Conservation (phyloP, 108 stramenopile species). For the Conticribra weissflogii region DNA sequence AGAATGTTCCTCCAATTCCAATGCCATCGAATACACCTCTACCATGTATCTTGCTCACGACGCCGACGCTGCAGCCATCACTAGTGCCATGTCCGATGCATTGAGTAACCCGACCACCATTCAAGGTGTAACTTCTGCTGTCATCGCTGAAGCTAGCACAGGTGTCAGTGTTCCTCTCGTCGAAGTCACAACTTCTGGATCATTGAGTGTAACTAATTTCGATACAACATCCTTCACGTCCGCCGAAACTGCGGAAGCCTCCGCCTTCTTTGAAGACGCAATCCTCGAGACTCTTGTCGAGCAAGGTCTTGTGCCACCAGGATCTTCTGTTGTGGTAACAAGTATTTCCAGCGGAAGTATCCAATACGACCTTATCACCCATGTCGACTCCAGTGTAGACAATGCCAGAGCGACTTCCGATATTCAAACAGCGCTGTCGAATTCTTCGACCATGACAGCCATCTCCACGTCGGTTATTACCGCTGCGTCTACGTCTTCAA, state of each 20-base stretch:
- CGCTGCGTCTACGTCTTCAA: not conserved
- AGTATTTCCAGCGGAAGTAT: slow-evolving; percentile 2
- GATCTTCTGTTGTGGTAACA: slow-evolving; percentile 7
- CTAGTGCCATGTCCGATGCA: not conserved
- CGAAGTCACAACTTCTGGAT: no score
- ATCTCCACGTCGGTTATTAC: slow-evolving; percentile 8
- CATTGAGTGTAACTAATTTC: no score
- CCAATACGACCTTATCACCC: slow-evolving; percentile 8
- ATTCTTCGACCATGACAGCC: slow-evolving; percentile 1
- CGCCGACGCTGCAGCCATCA: not conserved
- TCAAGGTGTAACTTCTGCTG: not conserved
- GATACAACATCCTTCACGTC: no score
- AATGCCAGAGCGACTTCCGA: not conserved
- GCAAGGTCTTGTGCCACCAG: slow-evolving; percentile 2
- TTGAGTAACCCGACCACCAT: not conserved
- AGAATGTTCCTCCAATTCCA: not conserved
- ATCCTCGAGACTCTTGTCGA: not conserved
- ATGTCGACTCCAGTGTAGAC: not conserved
- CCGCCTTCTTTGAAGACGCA: slow-evolving; percentile 14
- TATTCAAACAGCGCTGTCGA: slow-evolving; percentile 1
- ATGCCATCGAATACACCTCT: not conserved
- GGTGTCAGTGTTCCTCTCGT: no score
- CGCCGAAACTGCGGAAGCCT: slow-evolving; percentile 2
- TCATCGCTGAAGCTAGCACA: not conserved
- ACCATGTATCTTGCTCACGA: not conserved